Percentiles rank a stretch among this genome's conserved stretches.
Conservation (phyloP, 2,329 filamentous ascomycete species). For the Stenocarpella maydis region DNA sequence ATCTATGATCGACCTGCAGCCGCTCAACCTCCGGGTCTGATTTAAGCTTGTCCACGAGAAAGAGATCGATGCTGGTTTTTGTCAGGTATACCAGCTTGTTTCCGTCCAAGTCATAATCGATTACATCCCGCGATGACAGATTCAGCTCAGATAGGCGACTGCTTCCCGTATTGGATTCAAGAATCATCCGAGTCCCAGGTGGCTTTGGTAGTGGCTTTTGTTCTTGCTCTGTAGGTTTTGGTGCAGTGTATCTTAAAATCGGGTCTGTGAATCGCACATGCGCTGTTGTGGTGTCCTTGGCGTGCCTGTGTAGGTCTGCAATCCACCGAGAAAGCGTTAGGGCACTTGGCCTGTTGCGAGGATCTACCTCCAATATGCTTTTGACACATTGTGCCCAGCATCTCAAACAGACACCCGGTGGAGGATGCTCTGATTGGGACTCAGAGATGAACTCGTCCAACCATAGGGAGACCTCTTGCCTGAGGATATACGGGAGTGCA, state of each 20-base stretch:
- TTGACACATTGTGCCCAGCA: slow-evolving; percentile 29
- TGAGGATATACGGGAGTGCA: neutral
- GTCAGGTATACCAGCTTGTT: slow-evolving; percentile 8
- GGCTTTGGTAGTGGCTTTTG: neutral
- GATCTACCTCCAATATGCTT: slow-evolving; percentile 20
- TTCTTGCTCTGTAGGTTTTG: neutral
- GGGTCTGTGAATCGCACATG: neutral
- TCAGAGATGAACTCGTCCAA: neutral
- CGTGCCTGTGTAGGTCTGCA: neutral
- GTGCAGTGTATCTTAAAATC: neutral
- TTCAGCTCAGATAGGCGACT: neutral
- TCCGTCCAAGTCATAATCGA: slow-evolving; percentile 28
- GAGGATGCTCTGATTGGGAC: neutral
- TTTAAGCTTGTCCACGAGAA: neutral
- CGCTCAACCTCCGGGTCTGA: neutral
- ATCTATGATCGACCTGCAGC: neutral
- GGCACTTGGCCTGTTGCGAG: slow-evolving; percentile 9
- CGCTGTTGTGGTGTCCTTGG: neutral
- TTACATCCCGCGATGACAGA: neutral
- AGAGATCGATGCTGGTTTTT: slow-evolving; percentile 1
- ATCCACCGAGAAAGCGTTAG: slow-evolving; percentile 16
- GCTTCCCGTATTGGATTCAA: neutral
- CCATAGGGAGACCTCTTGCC: slow-evolving; percentile 7
- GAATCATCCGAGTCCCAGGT: neutral
- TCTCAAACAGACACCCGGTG: neutral